These are phyloP conservation scores for Apiotrichum porosum DNA, from an alignment of 1,284 basidiomycete genomes.

Conservation along the genomic window DNA sequence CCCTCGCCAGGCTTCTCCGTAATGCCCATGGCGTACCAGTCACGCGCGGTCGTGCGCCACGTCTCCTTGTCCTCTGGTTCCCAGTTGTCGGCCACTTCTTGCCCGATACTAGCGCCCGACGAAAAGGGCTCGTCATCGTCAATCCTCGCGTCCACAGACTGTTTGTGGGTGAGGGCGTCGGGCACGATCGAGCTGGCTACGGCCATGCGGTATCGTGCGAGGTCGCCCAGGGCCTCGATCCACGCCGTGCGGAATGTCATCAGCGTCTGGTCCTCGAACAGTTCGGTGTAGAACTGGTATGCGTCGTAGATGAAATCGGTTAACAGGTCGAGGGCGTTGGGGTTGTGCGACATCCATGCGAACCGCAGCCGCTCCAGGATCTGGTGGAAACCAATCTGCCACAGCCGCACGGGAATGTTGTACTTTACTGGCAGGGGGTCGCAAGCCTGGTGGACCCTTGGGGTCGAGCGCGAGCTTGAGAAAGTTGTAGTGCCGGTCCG, in stretches of 20 bases:
- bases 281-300: constrained; percentile 85
- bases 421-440: constrained; percentile 86
- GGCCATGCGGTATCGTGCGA: constrained; percentile 90
- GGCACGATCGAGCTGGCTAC: constrained; percentile 56
- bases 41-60: constrained; percentile 82
- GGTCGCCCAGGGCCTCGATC: constrained; percentile 93
- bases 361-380: constrained; percentile 84
- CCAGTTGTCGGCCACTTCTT: constrained; percentile 77
- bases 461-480: constrained; percentile 81
- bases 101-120: constrained; percentile 69
- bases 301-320: constrained; percentile 91
- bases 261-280: constrained; percentile 77
- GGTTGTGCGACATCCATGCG: constrained; percentile 55
- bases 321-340: constrained; percentile 60
- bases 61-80: constrained; percentile 88
- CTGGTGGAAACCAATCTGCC: constrained; percentile 86
- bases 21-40: constrained; percentile 88
- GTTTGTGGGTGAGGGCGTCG: constrained; percentile 30
- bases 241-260: constrained; percentile 70
- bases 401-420: constrained; percentile 88
- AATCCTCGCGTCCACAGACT: constrained; percentile 17
- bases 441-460: constrained; percentile 76
- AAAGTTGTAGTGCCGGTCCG: constrained; percentile 82
- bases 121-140: constrained; percentile 30
- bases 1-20: constrained; percentile 85